These are phyloP conservation scores for Candida insectorum DNA, from an alignment of 805 yeast genomes.

Conservation along the genomic window DNA sequence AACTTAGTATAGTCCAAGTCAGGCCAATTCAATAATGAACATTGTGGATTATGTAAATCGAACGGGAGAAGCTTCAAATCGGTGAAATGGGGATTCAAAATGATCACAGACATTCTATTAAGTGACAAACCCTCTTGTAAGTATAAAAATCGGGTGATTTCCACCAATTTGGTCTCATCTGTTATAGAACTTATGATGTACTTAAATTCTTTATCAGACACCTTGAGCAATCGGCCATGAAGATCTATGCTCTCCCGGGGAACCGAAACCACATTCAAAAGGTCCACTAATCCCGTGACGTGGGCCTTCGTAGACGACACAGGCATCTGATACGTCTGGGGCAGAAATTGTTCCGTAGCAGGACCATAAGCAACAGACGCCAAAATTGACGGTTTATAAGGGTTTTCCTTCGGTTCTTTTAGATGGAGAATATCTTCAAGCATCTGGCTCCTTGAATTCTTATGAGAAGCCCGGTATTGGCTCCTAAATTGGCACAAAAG, in stretches of 20 bases:
- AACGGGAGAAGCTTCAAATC: slow-evolving; percentile 19
- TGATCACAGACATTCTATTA: slow-evolving; percentile 21
- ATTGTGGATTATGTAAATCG: slow-evolving; percentile 5
- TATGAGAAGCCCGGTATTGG: no score
- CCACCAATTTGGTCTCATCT: slow-evolving; percentile 3
- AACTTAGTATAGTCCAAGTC: slow-evolving; percentile 22
- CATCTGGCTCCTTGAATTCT: no score
- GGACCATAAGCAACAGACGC: slow-evolving; percentile 31
- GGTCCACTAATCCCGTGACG: slow-evolving; percentile 1
- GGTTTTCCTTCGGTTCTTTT: slow-evolving; percentile 1
- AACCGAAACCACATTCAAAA: slow-evolving; percentile 3
- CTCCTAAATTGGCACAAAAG: no score
- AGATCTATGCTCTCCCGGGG: slow-evolving; percentile 2
- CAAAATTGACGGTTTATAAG: slow-evolving; percentile 32
- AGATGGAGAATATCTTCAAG: slow-evolving; percentile 6
- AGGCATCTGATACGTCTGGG: no score
- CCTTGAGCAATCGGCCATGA: slow-evolving; percentile 1
- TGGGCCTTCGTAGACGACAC: no score
- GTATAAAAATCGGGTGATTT: slow-evolving; percentile 17
- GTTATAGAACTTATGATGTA: background rate
- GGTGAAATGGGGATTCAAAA: slow-evolving; percentile 23
- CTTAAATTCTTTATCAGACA: slow-evolving; percentile 4
- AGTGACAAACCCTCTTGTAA: slow-evolving; percentile 23
- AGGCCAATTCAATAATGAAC: slow-evolving; percentile 15
- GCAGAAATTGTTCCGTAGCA: slow-evolving; percentile 24